A percentile compares a stretch with the other conserved stretches of the same genome.
Evolutionary conservation across 2,329 filamentous ascomycete genomes (phyloP).

Genomic region (Elsinoe ampelina): DNA sequence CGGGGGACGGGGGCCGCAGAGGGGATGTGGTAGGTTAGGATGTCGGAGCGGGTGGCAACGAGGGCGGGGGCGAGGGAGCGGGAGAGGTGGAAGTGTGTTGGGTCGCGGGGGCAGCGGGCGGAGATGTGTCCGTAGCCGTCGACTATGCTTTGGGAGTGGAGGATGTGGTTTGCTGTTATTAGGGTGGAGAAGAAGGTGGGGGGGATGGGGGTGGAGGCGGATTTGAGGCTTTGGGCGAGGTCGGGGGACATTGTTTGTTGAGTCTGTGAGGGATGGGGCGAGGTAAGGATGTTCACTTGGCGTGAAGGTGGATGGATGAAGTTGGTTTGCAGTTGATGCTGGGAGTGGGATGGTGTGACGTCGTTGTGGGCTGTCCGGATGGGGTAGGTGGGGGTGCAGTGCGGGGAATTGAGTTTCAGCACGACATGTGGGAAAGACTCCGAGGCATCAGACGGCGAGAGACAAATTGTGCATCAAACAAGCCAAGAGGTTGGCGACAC

Average conservation of each 20-base stretch:
- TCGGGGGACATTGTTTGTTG: neutral
- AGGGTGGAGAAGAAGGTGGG: slow-evolving; percentile 25
- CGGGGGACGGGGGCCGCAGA: slow-evolving; percentile 28
- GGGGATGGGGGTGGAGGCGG: slow-evolving; percentile 10
- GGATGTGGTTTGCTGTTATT: slow-evolving; percentile 30
- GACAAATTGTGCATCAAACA: neutral
- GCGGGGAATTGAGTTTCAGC: neutral
- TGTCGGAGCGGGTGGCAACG: slow-evolving; percentile 32
- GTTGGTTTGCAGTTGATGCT: neutral
- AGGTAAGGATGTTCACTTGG: neutral
- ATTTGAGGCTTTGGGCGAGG: slow-evolving; percentile 3
- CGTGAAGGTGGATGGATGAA: neutral
- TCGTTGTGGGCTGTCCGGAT: neutral
- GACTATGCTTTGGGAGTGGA: slow-evolving; percentile 25
- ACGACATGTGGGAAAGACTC: neutral
- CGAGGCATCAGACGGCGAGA: neutral
- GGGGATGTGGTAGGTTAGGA: slow-evolving; percentile 37
- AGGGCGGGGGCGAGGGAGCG: slow-evolving; percentile 36
- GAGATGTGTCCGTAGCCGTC: slow-evolving; percentile 30
- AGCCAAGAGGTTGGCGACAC: neutral
- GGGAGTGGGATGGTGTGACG: neutral
- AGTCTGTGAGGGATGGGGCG: neutral
- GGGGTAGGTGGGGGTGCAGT: slow-evolving; percentile 4
- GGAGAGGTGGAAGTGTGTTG: slow-evolving; percentile 37
- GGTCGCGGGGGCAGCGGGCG: slow-evolving; percentile 28